A percentile compares a stretch with the other conserved stretches of the same genome.
These are phyloP conservation scores for Aspergillus candidus DNA, from an alignment of 2,329 filamentous ascomycete species.

Conservation along the genomic window DNA sequence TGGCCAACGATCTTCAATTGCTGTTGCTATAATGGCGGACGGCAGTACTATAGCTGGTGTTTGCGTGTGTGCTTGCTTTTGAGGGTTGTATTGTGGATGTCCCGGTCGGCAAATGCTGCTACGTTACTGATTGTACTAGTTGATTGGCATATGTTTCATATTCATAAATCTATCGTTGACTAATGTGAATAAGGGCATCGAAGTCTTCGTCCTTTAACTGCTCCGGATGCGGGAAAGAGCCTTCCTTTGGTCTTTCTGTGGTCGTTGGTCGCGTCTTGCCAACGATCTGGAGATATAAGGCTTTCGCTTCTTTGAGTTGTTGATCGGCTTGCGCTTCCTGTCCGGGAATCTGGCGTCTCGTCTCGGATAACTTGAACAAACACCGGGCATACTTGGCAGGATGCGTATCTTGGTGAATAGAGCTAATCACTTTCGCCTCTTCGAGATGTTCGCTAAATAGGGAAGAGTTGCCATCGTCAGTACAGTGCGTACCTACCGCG, in stretches of 20 bases:
- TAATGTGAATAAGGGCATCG: not conserved
- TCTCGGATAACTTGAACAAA: not conserved
- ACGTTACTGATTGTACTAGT: too few species aligned
- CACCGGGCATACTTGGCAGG: not conserved
- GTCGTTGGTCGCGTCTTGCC: not conserved
- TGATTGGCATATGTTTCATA: too few species aligned
- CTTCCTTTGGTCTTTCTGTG: not conserved
- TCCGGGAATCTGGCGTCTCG: not conserved
- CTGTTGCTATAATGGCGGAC: too few species aligned
- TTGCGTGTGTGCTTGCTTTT: too few species aligned
- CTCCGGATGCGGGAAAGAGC: not conserved
- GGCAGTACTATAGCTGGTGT: too few species aligned
- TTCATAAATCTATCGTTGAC: not conserved
- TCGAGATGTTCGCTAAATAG: not conserved
- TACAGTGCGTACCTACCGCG: not conserved
- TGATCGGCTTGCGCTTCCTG: not conserved
- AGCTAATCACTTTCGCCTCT: not conserved
- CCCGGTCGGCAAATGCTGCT: too few species aligned
- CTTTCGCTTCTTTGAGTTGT: not conserved
- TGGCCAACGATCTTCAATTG: too few species aligned
- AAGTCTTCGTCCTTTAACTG: not conserved
- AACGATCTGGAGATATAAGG: not conserved
- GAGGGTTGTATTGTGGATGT: too few species aligned
- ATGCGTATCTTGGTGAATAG: not conserved
- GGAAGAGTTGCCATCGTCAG: not conserved